Evolutionary conservation across 2,329 filamentous ascomycete genomes (phyloP).

Genomic region (Lojkania enalia): DNA sequence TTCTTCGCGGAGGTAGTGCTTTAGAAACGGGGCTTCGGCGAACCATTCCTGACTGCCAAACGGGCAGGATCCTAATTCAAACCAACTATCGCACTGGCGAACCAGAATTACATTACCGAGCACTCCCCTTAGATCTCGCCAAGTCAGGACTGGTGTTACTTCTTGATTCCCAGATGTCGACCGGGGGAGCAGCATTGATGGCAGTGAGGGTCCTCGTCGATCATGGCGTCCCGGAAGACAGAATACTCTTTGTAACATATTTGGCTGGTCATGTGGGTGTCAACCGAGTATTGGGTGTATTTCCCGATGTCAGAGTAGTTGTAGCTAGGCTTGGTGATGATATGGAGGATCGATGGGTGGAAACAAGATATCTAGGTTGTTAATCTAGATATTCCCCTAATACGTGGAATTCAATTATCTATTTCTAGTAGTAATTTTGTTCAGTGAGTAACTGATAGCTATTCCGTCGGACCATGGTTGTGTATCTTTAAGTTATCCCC

Average conservation of each 20-base stretch:
- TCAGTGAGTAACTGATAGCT: no score
- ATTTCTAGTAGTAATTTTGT: no score
- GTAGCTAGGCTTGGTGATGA: slow-evolving; percentile 81
- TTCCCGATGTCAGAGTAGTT: slow-evolving; percentile 83
- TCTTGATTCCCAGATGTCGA: slow-evolving; percentile 92
- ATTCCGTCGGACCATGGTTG: no score
- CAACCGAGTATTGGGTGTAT: slow-evolving; percentile 84
- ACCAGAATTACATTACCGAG: slow-evolving; percentile 88
- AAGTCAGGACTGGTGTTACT: slow-evolving; percentile 80
- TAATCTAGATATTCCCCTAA: slow-evolving; percentile 41
- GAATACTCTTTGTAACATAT: slow-evolving; percentile 91
- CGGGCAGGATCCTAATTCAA: slow-evolving; percentile 87
- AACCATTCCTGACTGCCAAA: slow-evolving; percentile 89
- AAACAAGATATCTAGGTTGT: slow-evolving; percentile 88
- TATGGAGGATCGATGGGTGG: slow-evolving; percentile 85
- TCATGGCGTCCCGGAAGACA: slow-evolving; percentile 81
- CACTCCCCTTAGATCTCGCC: slow-evolving; percentile 71
- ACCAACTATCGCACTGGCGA: slow-evolving; percentile 73
- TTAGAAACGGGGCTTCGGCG: slow-evolving; percentile 86
- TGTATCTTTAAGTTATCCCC: no score
- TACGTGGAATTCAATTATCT: no score
- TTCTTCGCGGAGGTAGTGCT: slow-evolving; percentile 85
- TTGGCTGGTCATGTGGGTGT: slow-evolving; percentile 83
- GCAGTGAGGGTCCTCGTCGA: slow-evolving; percentile 94
- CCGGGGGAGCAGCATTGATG: slow-evolving; percentile 85